phyloP scores from a whole-genome alignment of 257 asterid species.

The Paulownia fortunei region DNA sequence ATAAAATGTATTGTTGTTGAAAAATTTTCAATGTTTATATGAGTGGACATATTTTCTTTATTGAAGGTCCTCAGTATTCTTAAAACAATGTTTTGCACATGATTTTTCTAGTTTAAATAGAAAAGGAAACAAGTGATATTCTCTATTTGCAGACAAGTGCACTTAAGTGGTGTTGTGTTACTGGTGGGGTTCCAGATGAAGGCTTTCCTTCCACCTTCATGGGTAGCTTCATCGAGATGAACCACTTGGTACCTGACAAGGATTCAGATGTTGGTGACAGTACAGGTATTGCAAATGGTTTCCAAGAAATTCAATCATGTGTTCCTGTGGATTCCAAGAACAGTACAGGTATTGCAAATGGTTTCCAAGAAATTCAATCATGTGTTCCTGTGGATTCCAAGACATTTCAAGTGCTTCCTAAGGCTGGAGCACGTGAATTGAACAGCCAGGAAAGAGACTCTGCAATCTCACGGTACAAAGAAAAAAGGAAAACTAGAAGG shows the following conservation, averaged over 20 bases:
- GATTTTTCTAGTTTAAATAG: neutral
- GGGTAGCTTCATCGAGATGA: conserved; percentile 49
- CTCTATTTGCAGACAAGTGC: conserved; percentile 51
- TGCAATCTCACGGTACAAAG: conserved; percentile 88
- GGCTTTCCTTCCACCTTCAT: conserved; percentile 50
- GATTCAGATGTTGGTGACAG: conserved; percentile 61
- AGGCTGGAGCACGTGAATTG: conserved; percentile 55
- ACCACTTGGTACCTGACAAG: conserved; percentile 66
- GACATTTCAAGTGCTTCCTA: conserved; percentile 45
- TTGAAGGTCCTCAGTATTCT: no score
- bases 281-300: conserved; percentile 38
- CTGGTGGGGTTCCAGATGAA: conserved; percentile 48
- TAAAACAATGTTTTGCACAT: neutral
- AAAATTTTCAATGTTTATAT: no score
- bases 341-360: conserved; percentile 37
- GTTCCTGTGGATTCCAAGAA: conserved; percentile 45
- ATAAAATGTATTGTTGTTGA: neutral
- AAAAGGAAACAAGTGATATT: conserved; percentile 16
- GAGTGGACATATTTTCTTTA: no score
- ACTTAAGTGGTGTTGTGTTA: conserved; percentile 44
- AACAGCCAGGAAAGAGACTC: conserved; percentile 83
- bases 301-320: conserved; percentile 52
- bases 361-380: conserved; percentile 53
- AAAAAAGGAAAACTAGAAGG: conserved; percentile 94
- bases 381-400: conserved; percentile 40